These are phyloP conservation scores for Monosporascus sp. DNA, from an alignment of 2,329 filamentous ascomycete species.

Conservation along the genomic window DNA sequence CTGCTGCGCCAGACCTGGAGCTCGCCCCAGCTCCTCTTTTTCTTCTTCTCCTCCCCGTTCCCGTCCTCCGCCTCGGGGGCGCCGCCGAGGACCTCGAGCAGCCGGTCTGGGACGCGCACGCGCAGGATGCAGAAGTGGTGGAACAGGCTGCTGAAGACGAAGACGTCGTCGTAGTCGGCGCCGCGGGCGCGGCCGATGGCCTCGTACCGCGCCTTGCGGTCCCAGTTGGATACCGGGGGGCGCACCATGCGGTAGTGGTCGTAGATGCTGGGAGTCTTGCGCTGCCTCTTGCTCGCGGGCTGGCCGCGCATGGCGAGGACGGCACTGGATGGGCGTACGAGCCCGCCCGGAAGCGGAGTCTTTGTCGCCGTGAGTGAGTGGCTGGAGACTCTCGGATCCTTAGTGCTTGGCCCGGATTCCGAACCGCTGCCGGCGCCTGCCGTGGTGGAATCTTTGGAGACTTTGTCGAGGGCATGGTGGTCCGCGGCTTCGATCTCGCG, in stretches of 20 bases:
- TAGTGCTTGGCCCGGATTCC: no score
- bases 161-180: constrained; percentile 53
- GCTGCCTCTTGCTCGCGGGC: constrained; percentile 40
- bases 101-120: constrained; percentile 49
- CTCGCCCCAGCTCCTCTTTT: constrained; percentile 42
- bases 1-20: constrained; percentile 52
- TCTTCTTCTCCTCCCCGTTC: constrained; percentile 20
- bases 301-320: constrained; percentile 17
- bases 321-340: neutral
- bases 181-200: constrained; percentile 49
- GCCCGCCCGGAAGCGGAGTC: neutral
- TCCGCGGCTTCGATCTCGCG: constrained; percentile 44
- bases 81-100: constrained; percentile 51
- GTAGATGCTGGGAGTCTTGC: constrained; percentile 54
- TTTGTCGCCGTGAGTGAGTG: neutral
- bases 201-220: constrained; percentile 52
- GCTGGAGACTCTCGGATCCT: no score
- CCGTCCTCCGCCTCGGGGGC: constrained; percentile 24
- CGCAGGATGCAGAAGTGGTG: constrained; percentile 57
- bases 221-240: constrained; percentile 54
- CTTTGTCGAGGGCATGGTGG: neutral
- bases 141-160: constrained; percentile 55
- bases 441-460: no score
- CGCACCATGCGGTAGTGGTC: constrained; percentile 60
- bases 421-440: no score